Evolutionary conservation across 768 basidiomycete genomes (phyloP), one percentile per base, ranked within the genome.

Genomic region (Lactarius quietus): DNA sequence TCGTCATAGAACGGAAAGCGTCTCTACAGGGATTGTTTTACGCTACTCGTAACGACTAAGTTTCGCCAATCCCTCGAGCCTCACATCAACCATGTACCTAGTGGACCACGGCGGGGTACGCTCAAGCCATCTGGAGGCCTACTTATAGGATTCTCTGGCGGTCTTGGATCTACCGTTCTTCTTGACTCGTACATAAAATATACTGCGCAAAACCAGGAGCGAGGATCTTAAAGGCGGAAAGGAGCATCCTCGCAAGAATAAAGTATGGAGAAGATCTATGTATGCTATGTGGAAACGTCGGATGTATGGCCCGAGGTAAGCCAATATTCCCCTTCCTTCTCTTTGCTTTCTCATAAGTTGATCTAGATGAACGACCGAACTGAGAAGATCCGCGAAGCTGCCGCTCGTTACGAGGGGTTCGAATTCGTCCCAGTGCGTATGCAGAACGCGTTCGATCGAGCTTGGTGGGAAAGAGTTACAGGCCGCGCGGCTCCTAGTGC

Each of bases 141-240:
- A 6, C 75, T 87, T 10, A 73, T 93, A 20, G 91, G 82, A 1
- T 84, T 87, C 64, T 92, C 91, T n/a, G 92, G 92, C 9, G 91
- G 92, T 3, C 78, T 91, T 1, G 87, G 89, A 5, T 91, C 92
- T 0, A 85, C 87, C 0, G 80, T 90, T 1, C 78, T 93, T 14
- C 78, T 92, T 18, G 87, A 93, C 72, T 92, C 26, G 79, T 92
- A 2, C 78, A 84, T 31, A 79, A 79, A 69, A 82, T 80, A 23
- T 90, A 89, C 72, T 83, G 88, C 61, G 70, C 78, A 15, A 63
- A 59, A 6, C 48, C 63, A 17, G 70, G 75, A 70, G 65, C 36
- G 73, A 74, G 55, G 71, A 70, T 54, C 63, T 69, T 23, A 77
- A 80, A 70, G 86, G 86, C 4, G 88, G 90, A 23, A 84, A 78